Conservation (phyloP, 208 protist genomes). For the Acanthamoeba sp. region DNA sequence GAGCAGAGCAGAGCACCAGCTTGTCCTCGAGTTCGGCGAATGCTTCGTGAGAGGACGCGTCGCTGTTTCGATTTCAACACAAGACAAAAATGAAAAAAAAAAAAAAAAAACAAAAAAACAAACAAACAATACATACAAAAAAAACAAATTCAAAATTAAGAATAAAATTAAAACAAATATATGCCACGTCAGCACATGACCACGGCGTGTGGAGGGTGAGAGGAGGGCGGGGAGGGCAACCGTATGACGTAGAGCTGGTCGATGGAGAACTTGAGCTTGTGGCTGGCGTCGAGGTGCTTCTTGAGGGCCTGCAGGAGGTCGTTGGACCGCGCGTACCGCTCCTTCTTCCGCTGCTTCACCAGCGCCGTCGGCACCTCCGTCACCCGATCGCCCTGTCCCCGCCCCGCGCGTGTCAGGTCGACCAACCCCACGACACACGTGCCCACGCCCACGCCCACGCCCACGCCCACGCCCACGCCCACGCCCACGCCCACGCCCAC, state of each 20-base stretch:
- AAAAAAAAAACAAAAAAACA: no score
- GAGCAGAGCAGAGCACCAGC: slow-evolving; percentile 9
- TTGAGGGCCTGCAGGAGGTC: slow-evolving; percentile 31
- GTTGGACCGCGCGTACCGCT: slow-evolving; percentile 39
- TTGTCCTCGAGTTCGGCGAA: slow-evolving; percentile 47
- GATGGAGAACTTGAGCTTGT: slow-evolving; percentile 31
- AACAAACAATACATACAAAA: no score
- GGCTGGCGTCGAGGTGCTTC: slow-evolving; percentile 3
- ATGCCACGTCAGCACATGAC: no score
- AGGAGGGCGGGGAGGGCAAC: no score
- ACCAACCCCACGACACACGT: neutral
- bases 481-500: neutral
- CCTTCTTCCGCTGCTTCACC: neutral
- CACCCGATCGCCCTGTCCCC: neutral
- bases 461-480: no score
- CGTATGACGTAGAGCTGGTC: slow-evolving; percentile 1
- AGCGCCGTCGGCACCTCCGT: neutral
- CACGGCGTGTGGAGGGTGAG: no score
- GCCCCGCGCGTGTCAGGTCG: neutral
- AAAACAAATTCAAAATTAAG: no score
- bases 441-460: no score
- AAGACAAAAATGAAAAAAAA: no score
- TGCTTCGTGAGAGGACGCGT: neutral
- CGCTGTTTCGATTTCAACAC: neutral
- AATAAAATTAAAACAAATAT: no score